Percentiles rank a stretch among this genome's conserved stretches.
These are phyloP conservation scores for Blastocystis sp. DNA, from an alignment of 352 stramenopile species.

Conservation along the genomic window DNA sequence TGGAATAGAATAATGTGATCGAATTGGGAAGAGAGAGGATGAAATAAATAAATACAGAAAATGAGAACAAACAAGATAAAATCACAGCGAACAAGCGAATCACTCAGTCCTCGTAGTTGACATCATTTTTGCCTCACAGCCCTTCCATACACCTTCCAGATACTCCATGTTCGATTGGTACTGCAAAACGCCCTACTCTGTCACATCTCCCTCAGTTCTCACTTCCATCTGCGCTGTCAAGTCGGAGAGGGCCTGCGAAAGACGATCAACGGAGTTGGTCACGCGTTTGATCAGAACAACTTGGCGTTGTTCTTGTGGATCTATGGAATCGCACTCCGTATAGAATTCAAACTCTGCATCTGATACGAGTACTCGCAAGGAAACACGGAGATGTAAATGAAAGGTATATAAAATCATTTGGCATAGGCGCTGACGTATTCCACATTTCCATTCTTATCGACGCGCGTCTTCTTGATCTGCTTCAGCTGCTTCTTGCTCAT, in stretches of 20 bases:
- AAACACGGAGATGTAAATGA: background rate
- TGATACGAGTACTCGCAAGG: too few species aligned
- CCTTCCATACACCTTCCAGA: conserved; percentile 11
- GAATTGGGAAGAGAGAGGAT: background rate
- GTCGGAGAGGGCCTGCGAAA: background rate
- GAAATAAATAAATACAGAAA: background rate
- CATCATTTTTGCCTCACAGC: conserved; percentile 25
- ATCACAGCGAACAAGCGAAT: background rate
- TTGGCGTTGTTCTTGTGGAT: conserved; percentile 45
- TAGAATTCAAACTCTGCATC: background rate
- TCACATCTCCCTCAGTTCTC: background rate
- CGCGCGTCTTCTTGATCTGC: conserved; percentile 78
- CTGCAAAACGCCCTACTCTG: background rate
- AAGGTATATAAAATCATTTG: conserved; percentile 55
- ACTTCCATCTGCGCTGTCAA: conserved; percentile 42
- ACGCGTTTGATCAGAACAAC: conserved; percentile 43
- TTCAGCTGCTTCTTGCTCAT: conserved; percentile 82
- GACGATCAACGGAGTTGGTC: conserved; percentile 21
- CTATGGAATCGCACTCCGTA: background rate
- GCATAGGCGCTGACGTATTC: conserved; percentile 73
- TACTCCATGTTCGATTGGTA: conserved; percentile 38
- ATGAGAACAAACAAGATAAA: background rate
- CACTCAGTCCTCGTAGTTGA: background rate
- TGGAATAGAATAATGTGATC: background rate
- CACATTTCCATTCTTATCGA: conserved; percentile 78